Evolutionary conservation across 805 yeast species (phyloP).

Genomic region (Candida yuanshanica): DNA sequence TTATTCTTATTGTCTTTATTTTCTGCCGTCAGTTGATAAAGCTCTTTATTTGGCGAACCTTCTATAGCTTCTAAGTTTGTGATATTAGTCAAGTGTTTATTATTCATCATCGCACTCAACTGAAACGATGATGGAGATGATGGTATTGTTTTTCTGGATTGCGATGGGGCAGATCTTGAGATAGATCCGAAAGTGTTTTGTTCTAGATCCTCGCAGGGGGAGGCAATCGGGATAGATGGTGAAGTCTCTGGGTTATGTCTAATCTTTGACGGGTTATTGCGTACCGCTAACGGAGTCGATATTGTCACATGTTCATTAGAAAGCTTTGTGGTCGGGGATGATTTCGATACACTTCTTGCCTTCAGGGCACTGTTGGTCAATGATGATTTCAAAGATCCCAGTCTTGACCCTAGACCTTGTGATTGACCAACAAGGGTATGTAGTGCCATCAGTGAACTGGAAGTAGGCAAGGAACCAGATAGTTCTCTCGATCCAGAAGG

Average conservation of each 20-base stretch:
- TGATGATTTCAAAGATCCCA: constrained; percentile 22
- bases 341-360: constrained; percentile 10
- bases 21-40: not conserved
- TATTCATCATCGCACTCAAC: constrained; percentile 16
- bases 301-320: constrained; percentile 19
- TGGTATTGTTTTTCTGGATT: constrained; percentile 13
- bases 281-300: constrained; percentile 13
- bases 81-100: constrained; percentile 1
- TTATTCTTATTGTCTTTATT: not conserved
- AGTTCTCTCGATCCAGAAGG: not conserved
- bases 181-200: not conserved
- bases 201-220: not conserved
- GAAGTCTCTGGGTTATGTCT: constrained; percentile 1
- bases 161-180: not conserved
- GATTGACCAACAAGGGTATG: constrained; percentile 27
- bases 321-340: constrained; percentile 17
- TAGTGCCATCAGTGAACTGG: constrained; percentile 25
- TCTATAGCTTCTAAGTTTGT: constrained; percentile 16
- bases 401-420: constrained; percentile 24
- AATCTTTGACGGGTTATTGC: not conserved
- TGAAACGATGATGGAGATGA: constrained; percentile 22
- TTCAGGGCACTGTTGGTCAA: constrained; percentile 11
- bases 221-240: not conserved
- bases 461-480: constrained; percentile 5
- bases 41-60: constrained; percentile 20